Base-by-base conservation (phyloP, 2,329 filamentous ascomycete species). In the Chalara sp. region DNA sequence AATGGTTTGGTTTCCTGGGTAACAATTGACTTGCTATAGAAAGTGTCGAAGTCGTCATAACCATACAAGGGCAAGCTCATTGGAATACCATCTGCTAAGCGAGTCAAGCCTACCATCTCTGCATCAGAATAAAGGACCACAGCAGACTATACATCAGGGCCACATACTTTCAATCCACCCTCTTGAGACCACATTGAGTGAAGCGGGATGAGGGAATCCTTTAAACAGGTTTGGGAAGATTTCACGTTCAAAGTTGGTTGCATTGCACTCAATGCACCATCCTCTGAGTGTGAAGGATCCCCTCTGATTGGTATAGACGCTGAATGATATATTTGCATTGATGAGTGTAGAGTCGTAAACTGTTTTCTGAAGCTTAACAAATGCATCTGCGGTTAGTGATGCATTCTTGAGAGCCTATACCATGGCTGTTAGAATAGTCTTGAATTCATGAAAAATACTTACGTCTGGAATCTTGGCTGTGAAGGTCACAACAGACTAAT, bases 301-400 rank as follows among this genome's bases (percentile, higher is more conserved):
- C n/a, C 63, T 64, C 28, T 62, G 65, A 49, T 72, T 67, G 32
- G 69, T 60, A 56, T 72, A 70, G 50, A 70, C 63, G 11, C 70
- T 69, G 32, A 70, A 64, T 1, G 67, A 67, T 37, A 72, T 59
- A 37, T 68, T 68, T 52, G 63, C 59, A 46, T 70, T 68, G 30
- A 72, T 60, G 6, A 29, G n/a, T 28, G 12, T 11, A 7, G 49
- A 5, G 28, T 53, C 42, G 10, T 43, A 43, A 8, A 39, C 41
- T 28, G 44, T 40, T 6, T 37, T 32, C 29, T 53, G 51, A 5
- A 53, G 48, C 33, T 50, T 50, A n/a, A 30, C 13, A 42, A 53
- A 50, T n/a, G 51, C 32, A 4, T 21, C 35, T 28, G 44, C 39
- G 7, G 30, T 11, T 32, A 13, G 30, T 12, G 44, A 33, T 32